Conservation (phyloP, 495 filamentous ascomycete species). For the Aeminium ludgeri region DNA sequence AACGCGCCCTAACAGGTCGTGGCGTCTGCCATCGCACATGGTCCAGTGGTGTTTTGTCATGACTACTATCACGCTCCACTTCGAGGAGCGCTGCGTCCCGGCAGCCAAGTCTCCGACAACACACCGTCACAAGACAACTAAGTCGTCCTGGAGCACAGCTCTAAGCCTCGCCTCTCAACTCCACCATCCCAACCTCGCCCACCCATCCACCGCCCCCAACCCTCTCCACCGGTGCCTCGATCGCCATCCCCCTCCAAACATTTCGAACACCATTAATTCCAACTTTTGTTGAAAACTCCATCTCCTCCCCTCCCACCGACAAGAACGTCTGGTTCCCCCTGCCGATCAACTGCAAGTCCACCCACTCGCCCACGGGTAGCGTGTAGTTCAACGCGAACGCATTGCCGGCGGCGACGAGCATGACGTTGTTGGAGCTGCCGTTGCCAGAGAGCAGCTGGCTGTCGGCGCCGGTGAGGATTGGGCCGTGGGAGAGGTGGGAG, state of each 20-base stretch:
- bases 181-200: slow-evolving; percentile 14
- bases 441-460: slow-evolving; percentile 6
- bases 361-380: slow-evolving; percentile 27
- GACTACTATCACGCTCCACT: no score
- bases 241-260: no score
- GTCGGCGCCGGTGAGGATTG: slow-evolving; percentile 3
- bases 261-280: slow-evolving; percentile 32
- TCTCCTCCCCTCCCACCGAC: slow-evolving; percentile 15
- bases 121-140: no score
- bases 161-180: no score
- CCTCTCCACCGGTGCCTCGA: no score
- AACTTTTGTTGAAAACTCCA: slow-evolving; percentile 28
- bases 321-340: slow-evolving; percentile 29
- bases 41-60: no score
- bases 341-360: slow-evolving; percentile 27
- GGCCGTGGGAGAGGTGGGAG: background rate
- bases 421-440: slow-evolving; percentile 22
- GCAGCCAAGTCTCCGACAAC: no score
- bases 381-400: slow-evolving; percentile 31
- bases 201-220: slow-evolving; percentile 23
- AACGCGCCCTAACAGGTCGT: no score
- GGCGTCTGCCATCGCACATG: no score
- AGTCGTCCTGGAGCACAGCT: no score
- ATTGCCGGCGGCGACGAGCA: slow-evolving; percentile 31
- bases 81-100: no score